Evolutionary conservation across 129 eudicot species (phyloP), one percentile per base, ranked within the genome.

Genomic region (Deinandra increscens): DNA sequence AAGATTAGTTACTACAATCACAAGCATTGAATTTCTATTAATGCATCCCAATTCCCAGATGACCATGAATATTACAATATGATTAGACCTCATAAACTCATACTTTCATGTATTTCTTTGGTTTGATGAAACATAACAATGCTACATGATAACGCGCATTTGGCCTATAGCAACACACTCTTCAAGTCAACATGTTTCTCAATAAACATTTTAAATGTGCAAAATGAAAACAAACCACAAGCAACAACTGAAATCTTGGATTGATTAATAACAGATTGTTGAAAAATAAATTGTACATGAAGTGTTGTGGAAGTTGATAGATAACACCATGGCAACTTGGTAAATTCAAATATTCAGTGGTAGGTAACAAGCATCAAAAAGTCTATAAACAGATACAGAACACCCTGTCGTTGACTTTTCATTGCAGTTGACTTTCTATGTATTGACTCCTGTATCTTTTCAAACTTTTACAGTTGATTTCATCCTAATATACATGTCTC

Each of bases 401-500:
- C 64, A 4, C 61, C 17, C 34, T 23, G 53, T 7, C 29, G 36
- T 53, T 51, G 53, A 20, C 59, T 60, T 60, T 60, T n/a, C 68
- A 66, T 56, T 56, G n/a, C 46, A 59, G 26, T 75, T 13, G 12
- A 34, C 59, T 69, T 67, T 69, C 75, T 76, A 69, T 38, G 36
- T 69, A 48, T 60, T 29, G 70, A 60, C 62, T 60, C 38, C 64
- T 48, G 60, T 68, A 68, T 45, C 18, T 45, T 48, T 67, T 46
- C 56, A 17, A 39, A 60, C 63, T 37, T 49, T 60, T 48, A 23
- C 4, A 41, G 60, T n/a, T 60, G 29, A 50, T 76, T 69, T 60
- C 71, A 63, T 69, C 69, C 71, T 49, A 61, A 50, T 61, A 39
- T 61, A 77, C 66, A 77, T 15, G 59, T 36, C 75, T 13, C 46